Base-by-base conservation (phyloP, 192 early-diverging fungal genomes). In the Umbelopsis isabellina region DNA sequence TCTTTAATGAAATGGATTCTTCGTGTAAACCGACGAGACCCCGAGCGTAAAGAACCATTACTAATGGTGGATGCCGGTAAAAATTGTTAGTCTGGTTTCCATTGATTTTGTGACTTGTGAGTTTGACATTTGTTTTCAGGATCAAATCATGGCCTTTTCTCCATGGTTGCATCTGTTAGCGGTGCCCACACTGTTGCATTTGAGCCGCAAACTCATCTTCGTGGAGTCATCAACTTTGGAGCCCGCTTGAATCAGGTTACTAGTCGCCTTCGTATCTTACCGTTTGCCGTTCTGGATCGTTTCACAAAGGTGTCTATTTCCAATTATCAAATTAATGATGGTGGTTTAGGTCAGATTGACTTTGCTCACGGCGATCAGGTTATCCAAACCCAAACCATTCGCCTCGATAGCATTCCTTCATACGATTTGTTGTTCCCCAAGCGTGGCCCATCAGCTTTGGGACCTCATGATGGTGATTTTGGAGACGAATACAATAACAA, bases 1-100 rank as follows among this genome's bases (percentile, higher is more conserved):
- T 66, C 25, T 35, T 37, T 78, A 11, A 78, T 78, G 77, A 78
- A 78, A 50, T 78, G 77, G 77, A 74, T 78, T 49, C 69, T 78
- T 12, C 68, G 77, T 46, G 77, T 78, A 9, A 53, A 78, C 50
- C 76, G 76, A 51, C 72, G 72, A 25, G 76, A 78, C 58, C 16
- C 66, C 9, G 49, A 70, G 4, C 72, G 76, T 23, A 70, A 65
- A 13, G 48, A 21, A 11, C 76, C 76, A 37, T 46, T 78, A 1
- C 18, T 78, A 4, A 78, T 78, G 76, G 68, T 78, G 41, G 76
- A 78, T 67, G 76, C 72, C 23, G 76, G 76, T 73, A 76, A 50
- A 41, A 41, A 20, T 23, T 4, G 2, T 30, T 20, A 4, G 50
- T 48, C 2, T 12, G 49, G 11, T 15, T 23, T 23, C 8, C n/a